These are phyloP conservation scores for Phytopythium aichiense DNA, from an alignment of 352 stramenopile genomes.

Conservation along the genomic window DNA sequence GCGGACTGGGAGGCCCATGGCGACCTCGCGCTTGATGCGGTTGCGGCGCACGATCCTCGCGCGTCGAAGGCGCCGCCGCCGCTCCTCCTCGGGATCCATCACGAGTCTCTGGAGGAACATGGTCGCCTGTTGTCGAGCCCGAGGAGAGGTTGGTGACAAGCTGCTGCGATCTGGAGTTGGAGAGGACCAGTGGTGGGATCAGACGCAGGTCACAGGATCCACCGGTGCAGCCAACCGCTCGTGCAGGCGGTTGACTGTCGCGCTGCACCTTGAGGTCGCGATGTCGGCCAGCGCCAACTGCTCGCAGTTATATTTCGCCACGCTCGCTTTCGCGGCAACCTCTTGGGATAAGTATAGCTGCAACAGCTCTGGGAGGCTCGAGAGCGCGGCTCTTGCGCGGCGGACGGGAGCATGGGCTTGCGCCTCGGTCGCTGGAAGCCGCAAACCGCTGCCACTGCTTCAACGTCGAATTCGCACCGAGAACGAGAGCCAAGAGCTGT, in stretches of 20 bases:
- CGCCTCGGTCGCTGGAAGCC: neutral
- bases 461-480: conserved; percentile 1
- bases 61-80: conserved; percentile 32
- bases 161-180: neutral
- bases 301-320: conserved; percentile 1
- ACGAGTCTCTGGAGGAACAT: conserved; percentile 56
- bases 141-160: neutral
- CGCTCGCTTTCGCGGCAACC: neutral
- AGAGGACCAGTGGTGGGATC: neutral
- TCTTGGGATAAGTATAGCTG: conserved; percentile 10
- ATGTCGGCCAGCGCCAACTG: conserved; percentile 1
- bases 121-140: neutral
- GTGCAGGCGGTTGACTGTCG: neutral
- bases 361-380: neutral
- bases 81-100: conserved; percentile 45
- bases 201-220: neutral
- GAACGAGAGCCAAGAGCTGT: neutral
- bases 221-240: neutral
- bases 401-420: neutral
- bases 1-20: conserved; percentile 27
- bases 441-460: neutral
- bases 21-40: conserved; percentile 54
- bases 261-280: neutral
- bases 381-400: neutral
- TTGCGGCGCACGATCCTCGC: conserved; percentile 57